phyloP scores from a whole-genome alignment of 352 stramenopile genomes.

The Thalassiosira exigua region DNA sequence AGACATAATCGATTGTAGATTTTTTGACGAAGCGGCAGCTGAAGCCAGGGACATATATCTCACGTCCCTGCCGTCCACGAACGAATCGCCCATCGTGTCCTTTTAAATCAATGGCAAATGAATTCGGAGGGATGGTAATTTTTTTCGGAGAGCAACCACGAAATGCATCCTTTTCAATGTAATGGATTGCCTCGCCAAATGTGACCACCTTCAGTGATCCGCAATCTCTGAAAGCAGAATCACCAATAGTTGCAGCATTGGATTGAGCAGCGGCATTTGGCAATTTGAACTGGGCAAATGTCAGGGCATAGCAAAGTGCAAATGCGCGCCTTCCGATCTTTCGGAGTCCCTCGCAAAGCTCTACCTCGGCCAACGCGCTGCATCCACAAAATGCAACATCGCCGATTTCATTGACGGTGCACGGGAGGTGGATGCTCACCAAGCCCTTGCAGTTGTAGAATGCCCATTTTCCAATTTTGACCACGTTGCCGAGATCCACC shows the following conservation, averaged over 20 bases:
- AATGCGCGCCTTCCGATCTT: slow-evolving; percentile 5
- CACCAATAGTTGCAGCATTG: neutral
- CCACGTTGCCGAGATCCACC: neutral
- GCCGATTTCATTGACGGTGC: neutral
- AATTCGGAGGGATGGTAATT: no score
- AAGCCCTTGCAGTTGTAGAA: neutral
- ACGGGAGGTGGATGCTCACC: neutral
- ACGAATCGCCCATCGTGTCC: no score
- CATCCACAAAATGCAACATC: slow-evolving; percentile 3
- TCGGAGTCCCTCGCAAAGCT: neutral
- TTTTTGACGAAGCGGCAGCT: no score
- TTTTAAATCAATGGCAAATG: no score
- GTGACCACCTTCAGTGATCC: no score
- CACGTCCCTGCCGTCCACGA: no score
- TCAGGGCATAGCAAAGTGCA: neutral
- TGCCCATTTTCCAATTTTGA: neutral
- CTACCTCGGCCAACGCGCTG: neutral
- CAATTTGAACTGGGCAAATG: neutral
- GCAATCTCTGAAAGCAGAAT: no score
- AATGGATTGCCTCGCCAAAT: no score
- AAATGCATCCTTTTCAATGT: no score
- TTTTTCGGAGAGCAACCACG: no score
- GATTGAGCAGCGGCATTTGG: neutral
- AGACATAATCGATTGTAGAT: no score
- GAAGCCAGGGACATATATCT: no score